Percentiles rank a stretch among this genome's conserved stretches.
Evolutionary conservation across 2,329 filamentous ascomycete genomes (phyloP).

Genomic region (Fusarium fujikuroi): DNA sequence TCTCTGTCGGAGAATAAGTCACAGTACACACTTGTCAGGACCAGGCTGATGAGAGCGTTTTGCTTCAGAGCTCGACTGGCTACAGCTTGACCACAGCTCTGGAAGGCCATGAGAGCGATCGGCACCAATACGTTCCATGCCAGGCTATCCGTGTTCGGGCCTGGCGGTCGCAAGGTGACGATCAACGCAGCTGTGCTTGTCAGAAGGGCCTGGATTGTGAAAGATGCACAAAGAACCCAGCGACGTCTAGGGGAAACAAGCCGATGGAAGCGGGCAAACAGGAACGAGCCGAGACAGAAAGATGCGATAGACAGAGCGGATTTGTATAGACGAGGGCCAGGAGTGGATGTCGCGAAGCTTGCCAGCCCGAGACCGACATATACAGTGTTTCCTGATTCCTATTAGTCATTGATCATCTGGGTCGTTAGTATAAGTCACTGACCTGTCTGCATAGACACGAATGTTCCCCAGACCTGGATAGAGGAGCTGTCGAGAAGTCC

Average conservation of each 20-base stretch:
- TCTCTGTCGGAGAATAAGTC: constrained; percentile 76
- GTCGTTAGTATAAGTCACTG: constrained; percentile 36
- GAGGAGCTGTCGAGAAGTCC: constrained; percentile 81
- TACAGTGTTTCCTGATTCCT: constrained; percentile 73
- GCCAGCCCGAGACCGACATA: constrained; percentile 75
- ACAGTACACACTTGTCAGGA: constrained; percentile 84
- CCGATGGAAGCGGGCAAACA: constrained; percentile 76
- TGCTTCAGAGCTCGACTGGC: constrained; percentile 75
- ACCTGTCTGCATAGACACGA: constrained; percentile 88
- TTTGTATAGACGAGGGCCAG: constrained; percentile 63
- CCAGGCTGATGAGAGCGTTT: constrained; percentile 78
- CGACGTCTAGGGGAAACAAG: constrained; percentile 66
- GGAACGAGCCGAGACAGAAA: constrained; percentile 78
- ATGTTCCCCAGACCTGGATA: constrained; percentile 80
- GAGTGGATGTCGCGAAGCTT: constrained; percentile 38
- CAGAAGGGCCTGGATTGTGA: constrained; percentile 61
- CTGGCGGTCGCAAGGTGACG: constrained; percentile 57
- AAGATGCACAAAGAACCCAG: constrained; percentile 72
- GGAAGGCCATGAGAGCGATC: constrained; percentile 77
- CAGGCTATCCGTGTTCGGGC: constrained; percentile 54
- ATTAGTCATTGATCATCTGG: neutral
- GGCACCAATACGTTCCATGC: constrained; percentile 72
- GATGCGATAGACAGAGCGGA: constrained; percentile 71
- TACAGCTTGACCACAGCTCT: constrained; percentile 83
- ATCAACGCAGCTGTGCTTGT: constrained; percentile 64